Evolutionary conservation across 768 basidiomycete genomes (phyloP).

Genomic region (Thelephora ganbajun): DNA sequence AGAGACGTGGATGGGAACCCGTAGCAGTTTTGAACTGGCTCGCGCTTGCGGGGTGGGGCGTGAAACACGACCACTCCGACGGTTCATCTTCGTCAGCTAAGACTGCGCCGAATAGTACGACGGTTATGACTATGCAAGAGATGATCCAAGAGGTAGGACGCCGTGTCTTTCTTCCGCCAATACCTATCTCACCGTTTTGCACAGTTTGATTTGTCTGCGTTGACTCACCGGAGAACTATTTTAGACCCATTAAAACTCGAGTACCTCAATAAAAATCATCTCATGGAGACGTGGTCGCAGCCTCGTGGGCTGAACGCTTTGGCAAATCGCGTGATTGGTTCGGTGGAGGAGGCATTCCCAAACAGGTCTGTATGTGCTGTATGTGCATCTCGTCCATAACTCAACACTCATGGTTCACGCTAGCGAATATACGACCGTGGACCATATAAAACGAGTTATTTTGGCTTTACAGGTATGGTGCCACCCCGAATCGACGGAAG

Average conservation of each 20-base stretch:
- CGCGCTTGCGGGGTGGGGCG: slow-evolving; percentile 89
- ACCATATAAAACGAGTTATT: slow-evolving; percentile 54
- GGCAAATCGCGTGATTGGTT: slow-evolving; percentile 36
- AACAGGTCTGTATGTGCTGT: slow-evolving; percentile 27
- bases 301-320: slow-evolving; percentile 37
- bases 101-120: slow-evolving; percentile 38
- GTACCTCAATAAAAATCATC: slow-evolving; percentile 79
- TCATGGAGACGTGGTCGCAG: slow-evolving; percentile 41
- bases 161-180: background rate
- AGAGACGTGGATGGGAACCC: no score
- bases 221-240: slow-evolving; percentile 77
- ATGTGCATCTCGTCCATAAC: background rate
- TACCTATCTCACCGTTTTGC: background rate
- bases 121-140: slow-evolving; percentile 42
- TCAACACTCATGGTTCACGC: background rate
- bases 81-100: slow-evolving; percentile 4
- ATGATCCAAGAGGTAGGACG: slow-evolving; percentile 48
- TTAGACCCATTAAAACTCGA: slow-evolving; percentile 72
- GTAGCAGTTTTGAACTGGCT: slow-evolving; percentile 86
- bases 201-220: slow-evolving; percentile 61
- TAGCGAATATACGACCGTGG: slow-evolving; percentile 29
- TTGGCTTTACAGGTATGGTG: slow-evolving; percentile 38
- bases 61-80: slow-evolving; percentile 18
- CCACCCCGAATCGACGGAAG: background rate
- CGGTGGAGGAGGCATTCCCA: slow-evolving; percentile 45